A percentile compares a stretch with the other conserved stretches of the same genome.
These are phyloP conservation scores for Tilletia walkeri DNA, from an alignment of 1,284 basidiomycete species.

Conservation along the genomic window DNA sequence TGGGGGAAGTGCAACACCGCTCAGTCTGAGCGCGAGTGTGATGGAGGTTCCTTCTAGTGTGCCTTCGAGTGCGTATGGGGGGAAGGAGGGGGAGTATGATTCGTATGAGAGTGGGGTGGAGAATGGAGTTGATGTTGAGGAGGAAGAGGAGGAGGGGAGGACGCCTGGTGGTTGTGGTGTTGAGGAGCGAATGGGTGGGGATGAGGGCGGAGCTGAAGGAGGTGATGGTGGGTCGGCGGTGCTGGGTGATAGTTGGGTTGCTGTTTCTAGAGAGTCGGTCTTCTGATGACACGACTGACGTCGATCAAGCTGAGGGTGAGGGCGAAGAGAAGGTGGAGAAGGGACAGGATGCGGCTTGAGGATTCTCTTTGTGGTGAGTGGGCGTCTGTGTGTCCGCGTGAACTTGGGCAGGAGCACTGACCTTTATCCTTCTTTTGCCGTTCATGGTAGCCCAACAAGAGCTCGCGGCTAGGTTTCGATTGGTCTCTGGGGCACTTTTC, in stretches of 20 bases:
- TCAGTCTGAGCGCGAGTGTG: slow-evolving; percentile 16
- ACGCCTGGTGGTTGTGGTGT: too few relatives aligned
- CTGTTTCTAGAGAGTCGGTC: neutral
- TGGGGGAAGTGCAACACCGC: neutral
- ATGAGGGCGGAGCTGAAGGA: neutral
- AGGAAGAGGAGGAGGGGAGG: neutral
- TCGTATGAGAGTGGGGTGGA: neutral
- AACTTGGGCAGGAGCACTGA: too few relatives aligned
- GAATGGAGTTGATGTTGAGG: neutral
- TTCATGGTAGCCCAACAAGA: too few relatives aligned
- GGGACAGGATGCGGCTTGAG: too few relatives aligned
- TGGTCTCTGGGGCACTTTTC: too few relatives aligned
- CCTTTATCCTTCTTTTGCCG: too few relatives aligned
- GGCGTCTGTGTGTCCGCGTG: too few relatives aligned
- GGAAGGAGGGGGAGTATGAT: neutral
- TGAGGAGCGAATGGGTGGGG: neutral
- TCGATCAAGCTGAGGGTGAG: too few relatives aligned
- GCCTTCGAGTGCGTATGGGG: neutral
- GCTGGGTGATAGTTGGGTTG: slow-evolving; percentile 10
- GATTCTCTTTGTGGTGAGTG: too few relatives aligned
- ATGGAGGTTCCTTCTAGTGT: slow-evolving; percentile 6
- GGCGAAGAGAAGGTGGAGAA: too few relatives aligned
- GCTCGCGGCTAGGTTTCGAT: too few relatives aligned
- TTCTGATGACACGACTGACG: too few relatives aligned
- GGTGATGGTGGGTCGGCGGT: neutral